phyloP scores from a whole-genome alignment of 306 rosid genomes.

The Mimosa pudica region DNA sequence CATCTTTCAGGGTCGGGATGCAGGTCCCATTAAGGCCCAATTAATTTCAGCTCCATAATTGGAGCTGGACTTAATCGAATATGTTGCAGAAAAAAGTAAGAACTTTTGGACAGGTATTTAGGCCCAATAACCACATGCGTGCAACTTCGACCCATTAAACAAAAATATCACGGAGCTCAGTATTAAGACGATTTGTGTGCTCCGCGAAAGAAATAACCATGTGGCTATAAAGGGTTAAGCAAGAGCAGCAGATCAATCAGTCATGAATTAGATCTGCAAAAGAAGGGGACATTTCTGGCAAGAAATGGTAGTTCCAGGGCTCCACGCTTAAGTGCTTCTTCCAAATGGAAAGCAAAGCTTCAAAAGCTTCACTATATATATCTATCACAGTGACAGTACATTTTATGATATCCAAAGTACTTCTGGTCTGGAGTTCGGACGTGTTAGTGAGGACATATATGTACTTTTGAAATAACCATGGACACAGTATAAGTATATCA shows the following conservation, averaged over 20 bases:
- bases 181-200: not conserved
- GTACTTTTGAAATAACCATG: not conserved
- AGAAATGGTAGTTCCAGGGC: conserved; percentile 7
- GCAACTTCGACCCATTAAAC: too few relatives aligned
- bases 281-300: not conserved
- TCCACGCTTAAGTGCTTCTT: conserved; percentile 17
- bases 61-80: not conserved
- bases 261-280: conserved; percentile 26
- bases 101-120: not conserved
- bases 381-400: too few relatives aligned
- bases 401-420: not conserved
- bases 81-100: not conserved
- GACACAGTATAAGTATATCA: not conserved
- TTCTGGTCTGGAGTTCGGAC: not conserved
- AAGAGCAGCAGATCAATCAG: not conserved
- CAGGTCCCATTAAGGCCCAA: not conserved
- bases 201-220: too few relatives aligned
- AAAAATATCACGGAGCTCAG: not conserved
- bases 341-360: not conserved
- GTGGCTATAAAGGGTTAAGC: not conserved
- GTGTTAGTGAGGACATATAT: not conserved
- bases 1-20: not conserved
- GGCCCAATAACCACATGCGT: not conserved
- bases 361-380: not conserved
- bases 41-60: not conserved